A percentile compares a stretch with the other conserved stretches of the same genome.
These are phyloP conservation scores for Heritiera fomes DNA, from an alignment of 345 rosid genomes.

Conservation along the genomic window DNA sequence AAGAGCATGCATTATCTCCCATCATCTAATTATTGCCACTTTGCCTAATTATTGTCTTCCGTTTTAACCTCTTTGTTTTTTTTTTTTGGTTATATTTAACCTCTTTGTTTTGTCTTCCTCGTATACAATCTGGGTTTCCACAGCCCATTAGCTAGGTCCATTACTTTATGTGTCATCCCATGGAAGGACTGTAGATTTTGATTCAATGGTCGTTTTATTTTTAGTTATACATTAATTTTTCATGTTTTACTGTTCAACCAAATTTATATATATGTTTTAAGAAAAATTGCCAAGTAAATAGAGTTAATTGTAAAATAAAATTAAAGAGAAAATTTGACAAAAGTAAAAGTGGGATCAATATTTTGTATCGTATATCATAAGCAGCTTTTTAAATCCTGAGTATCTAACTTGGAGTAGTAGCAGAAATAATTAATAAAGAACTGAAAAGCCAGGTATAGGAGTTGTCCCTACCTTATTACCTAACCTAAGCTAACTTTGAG, in stretches of 20 bases:
- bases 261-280: background rate
- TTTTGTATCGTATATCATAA: background rate
- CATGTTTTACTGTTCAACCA: background rate
- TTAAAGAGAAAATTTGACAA: background rate
- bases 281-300: background rate
- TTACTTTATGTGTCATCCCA: background rate
- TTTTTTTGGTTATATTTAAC: background rate
- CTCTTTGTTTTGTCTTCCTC: background rate
- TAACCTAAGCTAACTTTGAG: constrained; percentile 15
- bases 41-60: background rate
- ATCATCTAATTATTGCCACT: constrained; percentile 12
- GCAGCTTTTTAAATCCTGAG: background rate
- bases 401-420: background rate
- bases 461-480: constrained; percentile 23
- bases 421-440: background rate
- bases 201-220: background rate
- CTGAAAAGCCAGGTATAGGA: background rate
- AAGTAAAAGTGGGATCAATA: no score
- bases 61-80: background rate
- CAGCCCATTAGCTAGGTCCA: background rate
- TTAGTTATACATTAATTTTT: no score
- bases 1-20: constrained; percentile 20
- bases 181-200: background rate
- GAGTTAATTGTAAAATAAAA: background rate
- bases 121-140: background rate